Percentiles rank a stretch among this genome's conserved stretches.
These are phyloP conservation scores for Gracilaria domingensis DNA, from an alignment of 23 red algal genomes.

Conservation along the genomic window DNA sequence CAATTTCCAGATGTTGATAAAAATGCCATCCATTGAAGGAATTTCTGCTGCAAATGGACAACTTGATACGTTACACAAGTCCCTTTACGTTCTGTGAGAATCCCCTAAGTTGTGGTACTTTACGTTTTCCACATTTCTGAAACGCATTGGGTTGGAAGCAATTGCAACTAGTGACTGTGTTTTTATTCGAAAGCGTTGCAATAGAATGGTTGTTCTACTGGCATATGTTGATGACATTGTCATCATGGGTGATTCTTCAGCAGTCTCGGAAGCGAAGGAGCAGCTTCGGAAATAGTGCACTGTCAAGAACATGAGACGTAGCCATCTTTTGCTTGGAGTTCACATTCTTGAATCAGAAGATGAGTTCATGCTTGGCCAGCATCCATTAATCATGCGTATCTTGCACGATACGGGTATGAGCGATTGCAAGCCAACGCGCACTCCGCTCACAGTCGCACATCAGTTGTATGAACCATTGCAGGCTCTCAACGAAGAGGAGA, in stretches of 20 bases:
- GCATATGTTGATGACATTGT: slow-evolving; percentile 39
- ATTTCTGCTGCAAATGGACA: neutral
- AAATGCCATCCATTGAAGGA: neutral
- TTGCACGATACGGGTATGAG: too few species aligned
- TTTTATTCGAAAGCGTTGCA: neutral
- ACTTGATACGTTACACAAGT: neutral
- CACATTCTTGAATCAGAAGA: too few species aligned
- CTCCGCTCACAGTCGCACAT: slow-evolving; percentile 11
- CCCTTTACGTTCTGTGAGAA: slow-evolving; percentile 33
- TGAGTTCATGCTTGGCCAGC: too few species aligned
- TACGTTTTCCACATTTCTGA: neutral
- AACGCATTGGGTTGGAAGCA: neutral
- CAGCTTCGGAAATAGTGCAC: too few species aligned
- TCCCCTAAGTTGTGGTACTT: slow-evolving; percentile 56
- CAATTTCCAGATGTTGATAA: neutral
- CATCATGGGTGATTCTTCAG: neutral
- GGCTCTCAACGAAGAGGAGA: neutral
- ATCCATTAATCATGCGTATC: too few species aligned
- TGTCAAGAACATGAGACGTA: neutral
- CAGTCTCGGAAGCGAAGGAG: neutral
- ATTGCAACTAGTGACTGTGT: neutral
- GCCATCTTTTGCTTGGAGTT: too few species aligned
- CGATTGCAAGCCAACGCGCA: too few species aligned
- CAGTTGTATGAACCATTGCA: neutral
- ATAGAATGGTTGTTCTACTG: neutral